Evolutionary conservation across 1,284 basidiomycete genomes (phyloP), one percentile per base, ranked within the genome.

Genomic region (Marasmius tenuissimus): DNA sequence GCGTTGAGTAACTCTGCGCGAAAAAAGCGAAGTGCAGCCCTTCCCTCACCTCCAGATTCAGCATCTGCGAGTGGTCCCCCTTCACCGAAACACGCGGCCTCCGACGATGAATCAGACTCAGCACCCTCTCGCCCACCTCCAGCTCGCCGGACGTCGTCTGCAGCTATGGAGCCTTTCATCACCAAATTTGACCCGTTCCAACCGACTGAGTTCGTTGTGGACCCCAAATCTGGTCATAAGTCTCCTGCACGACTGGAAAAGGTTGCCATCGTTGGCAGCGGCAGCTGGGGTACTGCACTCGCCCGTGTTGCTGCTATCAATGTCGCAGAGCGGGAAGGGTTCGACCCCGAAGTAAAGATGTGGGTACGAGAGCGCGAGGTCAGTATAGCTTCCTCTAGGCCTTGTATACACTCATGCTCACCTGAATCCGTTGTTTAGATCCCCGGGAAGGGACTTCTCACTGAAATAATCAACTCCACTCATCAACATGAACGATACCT

Each of bases 281-380:
- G 66, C 34, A 66, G 62, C 38, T 67, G 66, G 66, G 64, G 66
- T n/a, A 65, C 66, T 16, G 62, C 66, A n/a, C 61, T 67, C 3
- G 64, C 64, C 20, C 64, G 66, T 57, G 64, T 67, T n/a, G 61
- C 64, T 45, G 63, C 64, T 37, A 58, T 64, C n/a, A 67, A 67
- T 51, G 66, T 61, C 38, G 64, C 60, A 4, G 54, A 63, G 58
- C 61, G 60, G 49, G 62, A 65, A 49, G 66, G 64, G n/a, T 67
- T 67, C 22, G 57, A 67, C 38, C 58, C 58, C 12, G 64, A 64
- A 59, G 66, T 67, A 7, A 62, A 59, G 50, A 66, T 67, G 61
- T 67, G 66, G 66, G 64, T 67, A 8, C 66, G 63, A 33, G 66
- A 67, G 53, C 60, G 61, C 7, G 64, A 67, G 64, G 66, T 65